These are phyloP conservation scores for Davidsoniella virescens DNA, from an alignment of 2,329 filamentous ascomycete species.

Conservation along the genomic window DNA sequence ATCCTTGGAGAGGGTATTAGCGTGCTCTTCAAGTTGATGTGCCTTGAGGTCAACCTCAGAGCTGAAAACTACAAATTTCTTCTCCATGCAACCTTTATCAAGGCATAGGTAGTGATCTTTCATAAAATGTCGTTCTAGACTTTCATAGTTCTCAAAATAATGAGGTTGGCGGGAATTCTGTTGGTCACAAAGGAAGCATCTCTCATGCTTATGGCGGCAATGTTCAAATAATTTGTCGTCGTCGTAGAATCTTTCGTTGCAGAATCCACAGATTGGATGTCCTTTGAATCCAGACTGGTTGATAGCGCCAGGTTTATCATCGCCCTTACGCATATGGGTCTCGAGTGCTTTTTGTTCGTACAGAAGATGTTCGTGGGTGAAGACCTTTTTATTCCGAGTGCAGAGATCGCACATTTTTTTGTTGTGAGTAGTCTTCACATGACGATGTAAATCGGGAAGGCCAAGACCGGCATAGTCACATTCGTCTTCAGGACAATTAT, in stretches of 20 bases:
- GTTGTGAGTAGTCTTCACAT: slow-evolving; percentile 67
- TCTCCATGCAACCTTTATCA: slow-evolving; percentile 79
- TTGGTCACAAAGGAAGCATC: slow-evolving; percentile 86
- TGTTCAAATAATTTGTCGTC: slow-evolving; percentile 90
- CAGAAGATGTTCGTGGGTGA: slow-evolving; percentile 92
- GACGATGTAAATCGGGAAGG: slow-evolving; percentile 44
- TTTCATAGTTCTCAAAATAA: slow-evolving; percentile 81
- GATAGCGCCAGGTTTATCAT: slow-evolving; percentile 73
- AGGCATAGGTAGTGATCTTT: slow-evolving; percentile 75
- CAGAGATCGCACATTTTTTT: slow-evolving; percentile 89
- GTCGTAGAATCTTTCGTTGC: slow-evolving; percentile 80
- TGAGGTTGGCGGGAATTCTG: slow-evolving; percentile 55
- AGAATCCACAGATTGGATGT: slow-evolving; percentile 89
- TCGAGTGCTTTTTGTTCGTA: slow-evolving; percentile 69
- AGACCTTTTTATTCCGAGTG: slow-evolving; percentile 88
- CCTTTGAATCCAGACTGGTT: slow-evolving; percentile 95
- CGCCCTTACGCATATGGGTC: slow-evolving; percentile 77
- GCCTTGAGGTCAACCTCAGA: slow-evolving; percentile 90
- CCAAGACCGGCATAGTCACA: slow-evolving; percentile 68
- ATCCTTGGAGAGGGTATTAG: slow-evolving; percentile 64
- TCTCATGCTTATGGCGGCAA: slow-evolving; percentile 84
- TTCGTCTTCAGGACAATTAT: slow-evolving; percentile 77
- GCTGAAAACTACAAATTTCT: slow-evolving; percentile 95
- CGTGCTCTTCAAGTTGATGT: slow-evolving; percentile 75
- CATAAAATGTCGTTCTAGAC: slow-evolving; percentile 72